These are phyloP conservation scores for Hypoxylon sp. DNA, from an alignment of 2,329 filamentous ascomycete genomes.

Conservation along the genomic window DNA sequence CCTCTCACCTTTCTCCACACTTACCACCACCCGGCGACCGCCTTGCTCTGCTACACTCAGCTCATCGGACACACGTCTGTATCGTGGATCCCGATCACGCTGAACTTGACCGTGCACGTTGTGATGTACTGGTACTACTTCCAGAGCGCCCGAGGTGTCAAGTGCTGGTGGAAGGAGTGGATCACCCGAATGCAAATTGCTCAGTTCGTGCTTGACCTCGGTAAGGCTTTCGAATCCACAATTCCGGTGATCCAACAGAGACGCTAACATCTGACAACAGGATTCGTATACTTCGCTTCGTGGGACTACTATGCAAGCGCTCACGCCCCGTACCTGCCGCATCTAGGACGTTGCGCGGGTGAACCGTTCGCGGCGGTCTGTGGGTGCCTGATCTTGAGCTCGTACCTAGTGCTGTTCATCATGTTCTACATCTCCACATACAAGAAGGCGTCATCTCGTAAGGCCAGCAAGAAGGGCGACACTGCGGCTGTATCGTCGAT, in stretches of 20 bases:
- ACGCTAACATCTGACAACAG: slow-evolving; percentile 54
- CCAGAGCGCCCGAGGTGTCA: slow-evolving; percentile 92
- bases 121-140: slow-evolving; percentile 99
- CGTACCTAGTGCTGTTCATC: slow-evolving; percentile 83
- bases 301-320: slow-evolving; percentile 81
- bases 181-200: slow-evolving; percentile 95
- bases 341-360: slow-evolving; percentile 77
- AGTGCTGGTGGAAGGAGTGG: slow-evolving; percentile 99
- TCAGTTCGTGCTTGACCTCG: slow-evolving; percentile 95
- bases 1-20: slow-evolving; percentile 97
- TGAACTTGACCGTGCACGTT: slow-evolving; percentile 93
- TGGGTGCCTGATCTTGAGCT: slow-evolving; percentile 79
- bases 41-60: slow-evolving; percentile 96
- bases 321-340: slow-evolving; percentile 78
- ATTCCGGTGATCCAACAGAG: not conserved
- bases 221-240: slow-evolving; percentile 62
- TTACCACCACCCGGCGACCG: slow-evolving; percentile 96
- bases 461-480: slow-evolving; percentile 39
- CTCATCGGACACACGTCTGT: slow-evolving; percentile 90
- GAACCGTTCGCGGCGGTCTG: slow-evolving; percentile 83
- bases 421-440: slow-evolving; percentile 84
- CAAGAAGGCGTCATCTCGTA: slow-evolving; percentile 69
- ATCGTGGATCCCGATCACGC: slow-evolving; percentile 90
- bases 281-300: slow-evolving; percentile 83
- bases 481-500: slow-evolving; percentile 40